Percentiles rank a stretch among this genome's conserved stretches.
Evolutionary conservation across 257 asterid species (phyloP).

Genomic region (Penstemon davidsonii): DNA sequence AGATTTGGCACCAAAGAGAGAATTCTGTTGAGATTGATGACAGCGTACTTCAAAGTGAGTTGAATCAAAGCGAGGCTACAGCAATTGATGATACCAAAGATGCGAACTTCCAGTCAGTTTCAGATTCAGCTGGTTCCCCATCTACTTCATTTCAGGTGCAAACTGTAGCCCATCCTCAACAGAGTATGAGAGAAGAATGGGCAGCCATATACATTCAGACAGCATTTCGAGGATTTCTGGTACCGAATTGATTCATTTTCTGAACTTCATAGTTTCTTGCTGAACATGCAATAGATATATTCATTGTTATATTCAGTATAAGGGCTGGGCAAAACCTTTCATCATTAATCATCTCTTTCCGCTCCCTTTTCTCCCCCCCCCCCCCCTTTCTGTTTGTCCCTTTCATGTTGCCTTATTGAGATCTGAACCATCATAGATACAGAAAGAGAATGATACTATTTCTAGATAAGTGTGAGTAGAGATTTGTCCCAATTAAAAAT

Average conservation of each 20-base stretch:
- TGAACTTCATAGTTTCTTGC: neutral
- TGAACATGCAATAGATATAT: conserved; percentile 18
- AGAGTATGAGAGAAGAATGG: conserved; percentile 65
- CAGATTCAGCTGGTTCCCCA: conserved; percentile 60
- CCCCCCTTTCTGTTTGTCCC: neutral
- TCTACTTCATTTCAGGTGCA: conserved; percentile 62
- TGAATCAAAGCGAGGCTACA: conserved; percentile 41
- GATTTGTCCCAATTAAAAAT: neutral
- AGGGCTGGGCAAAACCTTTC: neutral
- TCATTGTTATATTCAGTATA: conserved; percentile 2
- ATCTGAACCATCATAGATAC: conserved; percentile 16
- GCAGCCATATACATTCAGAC: conserved; percentile 91
- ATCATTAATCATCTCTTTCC: conserved; percentile 15
- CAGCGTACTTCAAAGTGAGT: conserved; percentile 50
- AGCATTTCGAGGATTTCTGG: conserved; percentile 95
- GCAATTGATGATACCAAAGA: conserved; percentile 50
- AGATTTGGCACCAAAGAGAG: conserved; percentile 78
- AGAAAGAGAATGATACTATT: neutral
- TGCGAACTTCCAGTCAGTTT: conserved; percentile 43
- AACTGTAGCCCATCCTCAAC: conserved; percentile 46
- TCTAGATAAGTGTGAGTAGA: neutral
- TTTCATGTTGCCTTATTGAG: neutral
- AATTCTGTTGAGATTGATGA: conserved; percentile 73
- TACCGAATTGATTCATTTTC: conserved; percentile 31
- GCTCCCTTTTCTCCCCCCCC: no score